Conservation (phyloP, 768 basidiomycete species). For the Russula foetens region DNA sequence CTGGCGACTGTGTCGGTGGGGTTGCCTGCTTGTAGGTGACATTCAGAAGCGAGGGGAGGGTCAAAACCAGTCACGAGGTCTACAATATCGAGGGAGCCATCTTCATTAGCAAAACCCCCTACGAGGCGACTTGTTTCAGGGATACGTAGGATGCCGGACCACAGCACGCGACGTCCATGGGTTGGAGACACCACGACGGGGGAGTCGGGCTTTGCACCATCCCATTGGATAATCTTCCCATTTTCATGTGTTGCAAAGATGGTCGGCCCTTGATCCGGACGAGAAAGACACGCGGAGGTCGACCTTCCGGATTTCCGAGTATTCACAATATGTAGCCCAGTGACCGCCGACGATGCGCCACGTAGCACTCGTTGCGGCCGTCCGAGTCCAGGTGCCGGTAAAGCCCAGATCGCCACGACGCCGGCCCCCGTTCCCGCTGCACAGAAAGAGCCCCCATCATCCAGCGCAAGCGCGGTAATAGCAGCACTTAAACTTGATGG, state of each 20-base stretch:
- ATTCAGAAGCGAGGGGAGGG: slow-evolving; percentile 36
- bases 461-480: slow-evolving; percentile 55
- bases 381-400: slow-evolving; percentile 33
- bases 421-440: slow-evolving; percentile 71
- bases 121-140: slow-evolving; percentile 39
- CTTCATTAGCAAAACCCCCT: slow-evolving; percentile 52
- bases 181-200: slow-evolving; percentile 38
- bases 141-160: slow-evolving; percentile 42
- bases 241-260: slow-evolving; percentile 40
- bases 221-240: slow-evolving; percentile 51
- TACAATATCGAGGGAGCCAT: slow-evolving; percentile 57
- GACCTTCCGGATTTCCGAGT: slow-evolving; percentile 15
- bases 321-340: slow-evolving; percentile 40
- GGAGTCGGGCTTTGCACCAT: slow-evolving; percentile 25
- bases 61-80: slow-evolving; percentile 37
- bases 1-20: slow-evolving; percentile 44
- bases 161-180: slow-evolving; percentile 36
- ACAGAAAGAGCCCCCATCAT: slow-evolving; percentile 49
- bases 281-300: slow-evolving; percentile 19
- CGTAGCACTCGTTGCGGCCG: slow-evolving; percentile 35
- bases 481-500: slow-evolving; percentile 41
- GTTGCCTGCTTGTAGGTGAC: slow-evolving; percentile 51
- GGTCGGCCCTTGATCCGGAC: slow-evolving; percentile 18
- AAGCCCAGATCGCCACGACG: slow-evolving; percentile 52
- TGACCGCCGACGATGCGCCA: slow-evolving; percentile 40